Percentiles rank a stretch among this genome's conserved stretches.
phyloP scores from a whole-genome alignment of 2,329 filamentous ascomycete species.

The Stagonosporopsis cucurbitacearum region DNA sequence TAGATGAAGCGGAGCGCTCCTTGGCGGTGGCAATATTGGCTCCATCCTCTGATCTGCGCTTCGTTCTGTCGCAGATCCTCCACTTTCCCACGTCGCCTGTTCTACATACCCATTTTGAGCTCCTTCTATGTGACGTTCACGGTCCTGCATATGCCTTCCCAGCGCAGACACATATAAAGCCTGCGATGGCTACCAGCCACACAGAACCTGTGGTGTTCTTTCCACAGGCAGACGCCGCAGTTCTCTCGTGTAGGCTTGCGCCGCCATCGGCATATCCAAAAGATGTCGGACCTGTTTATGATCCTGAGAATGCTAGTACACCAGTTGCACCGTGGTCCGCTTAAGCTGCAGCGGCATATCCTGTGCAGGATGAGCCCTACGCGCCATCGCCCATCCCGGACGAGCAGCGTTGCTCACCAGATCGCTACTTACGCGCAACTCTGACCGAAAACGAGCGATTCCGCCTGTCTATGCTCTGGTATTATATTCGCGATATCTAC shows the following conservation, averaged over 20 bases:
- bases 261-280: neutral
- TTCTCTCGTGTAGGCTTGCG: neutral
- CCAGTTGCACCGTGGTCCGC: neutral
- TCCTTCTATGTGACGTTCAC: no score
- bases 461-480: slow-evolving; percentile 2
- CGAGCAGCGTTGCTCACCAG: neutral
- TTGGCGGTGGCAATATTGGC: no score
- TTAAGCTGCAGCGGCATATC: neutral
- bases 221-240: neutral
- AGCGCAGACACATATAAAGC: no score
- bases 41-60: neutral
- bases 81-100: no score
- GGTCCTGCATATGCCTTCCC: no score
- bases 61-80: no score
- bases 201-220: neutral
- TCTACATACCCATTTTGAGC: no score
- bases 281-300: neutral
- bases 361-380: neutral
- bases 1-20: no score
- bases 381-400: neutral
- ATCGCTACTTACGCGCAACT: neutral
- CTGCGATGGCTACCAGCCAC: neutral
- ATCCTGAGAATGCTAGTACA: neutral
- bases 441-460: neutral
- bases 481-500: neutral